Evolutionary conservation across 345 rosid species (phyloP).

Genomic region (Gossypium turneri): DNA sequence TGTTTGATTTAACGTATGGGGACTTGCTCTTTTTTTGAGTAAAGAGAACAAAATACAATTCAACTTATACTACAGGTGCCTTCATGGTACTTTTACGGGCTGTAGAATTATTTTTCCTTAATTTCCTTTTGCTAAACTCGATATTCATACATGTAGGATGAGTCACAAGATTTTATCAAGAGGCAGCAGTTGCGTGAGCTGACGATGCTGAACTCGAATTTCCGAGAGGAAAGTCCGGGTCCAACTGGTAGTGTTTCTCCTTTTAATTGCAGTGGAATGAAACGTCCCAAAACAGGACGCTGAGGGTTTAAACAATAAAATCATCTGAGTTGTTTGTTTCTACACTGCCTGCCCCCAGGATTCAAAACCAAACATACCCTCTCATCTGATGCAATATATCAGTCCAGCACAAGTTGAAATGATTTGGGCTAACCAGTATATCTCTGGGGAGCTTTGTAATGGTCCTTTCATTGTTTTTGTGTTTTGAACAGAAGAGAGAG

Average conservation of each 20-base stretch:
- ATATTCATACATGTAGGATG: constrained; percentile 55
- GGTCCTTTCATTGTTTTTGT: constrained; percentile 22
- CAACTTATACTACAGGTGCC: too few relatives aligned
- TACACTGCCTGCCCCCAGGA: constrained; percentile 20
- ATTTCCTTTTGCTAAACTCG: not conserved
- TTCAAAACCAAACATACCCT: constrained; percentile 16
- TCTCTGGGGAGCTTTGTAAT: constrained; percentile 42
- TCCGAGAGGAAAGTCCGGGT: constrained; percentile 95
- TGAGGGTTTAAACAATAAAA: constrained; percentile 21
- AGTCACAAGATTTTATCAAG: constrained; percentile 87
- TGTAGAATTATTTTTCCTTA: not conserved
- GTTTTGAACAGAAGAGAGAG: constrained; percentile 12
- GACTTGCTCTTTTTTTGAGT: too few relatives aligned
- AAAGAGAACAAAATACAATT: too few relatives aligned
- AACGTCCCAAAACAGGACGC: constrained; percentile 93
- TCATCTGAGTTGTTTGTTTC: constrained; percentile 19
- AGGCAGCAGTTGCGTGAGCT: constrained; percentile 94
- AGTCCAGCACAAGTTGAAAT: constrained; percentile 33
- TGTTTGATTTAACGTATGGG: too few relatives aligned
- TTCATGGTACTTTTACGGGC: not conserved
- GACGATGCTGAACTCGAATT: constrained; percentile 82
- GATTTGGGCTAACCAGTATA: constrained; percentile 47
- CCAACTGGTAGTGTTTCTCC: constrained; percentile 95
- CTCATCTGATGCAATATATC: constrained; percentile 10
- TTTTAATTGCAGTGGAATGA: constrained; percentile 90